A percentile compares a stretch with the other conserved stretches of the same genome.
Evolutionary conservation across 805 yeast species (phyloP).

Genomic region (Ogataea siamensis): DNA sequence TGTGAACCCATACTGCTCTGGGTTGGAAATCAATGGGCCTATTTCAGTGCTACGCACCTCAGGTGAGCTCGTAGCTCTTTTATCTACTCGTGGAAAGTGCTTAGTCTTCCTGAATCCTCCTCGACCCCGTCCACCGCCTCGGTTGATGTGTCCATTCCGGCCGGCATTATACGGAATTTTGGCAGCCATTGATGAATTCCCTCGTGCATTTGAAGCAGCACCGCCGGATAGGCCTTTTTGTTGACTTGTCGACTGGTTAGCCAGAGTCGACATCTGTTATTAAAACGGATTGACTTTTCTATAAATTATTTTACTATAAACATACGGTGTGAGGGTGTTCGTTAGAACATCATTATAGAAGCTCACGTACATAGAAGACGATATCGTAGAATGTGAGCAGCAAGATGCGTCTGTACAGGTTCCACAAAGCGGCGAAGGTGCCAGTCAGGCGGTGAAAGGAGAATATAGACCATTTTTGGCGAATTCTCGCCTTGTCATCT

Average conservation of each 20-base stretch:
- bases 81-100: slow-evolving; percentile 6
- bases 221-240: slow-evolving; percentile 6
- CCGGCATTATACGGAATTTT: slow-evolving; percentile 9
- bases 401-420: slow-evolving; percentile 31
- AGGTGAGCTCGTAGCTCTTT: neutral
- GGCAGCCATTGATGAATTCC: neutral
- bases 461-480: slow-evolving; percentile 17
- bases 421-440: slow-evolving; percentile 32
- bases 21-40: slow-evolving; percentile 31
- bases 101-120: slow-evolving; percentile 8
- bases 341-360: neutral
- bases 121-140: slow-evolving; percentile 4
- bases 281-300: slow-evolving; percentile 1
- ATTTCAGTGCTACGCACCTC: slow-evolving; percentile 16
- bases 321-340: slow-evolving; percentile 6
- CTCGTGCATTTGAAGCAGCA: slow-evolving; percentile 1
- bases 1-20: slow-evolving; percentile 30
- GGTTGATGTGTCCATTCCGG: slow-evolving; percentile 3
- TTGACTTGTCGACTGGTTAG: slow-evolving; percentile 10
- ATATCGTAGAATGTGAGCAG: slow-evolving; percentile 37
- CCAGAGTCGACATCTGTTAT: slow-evolving; percentile 12
- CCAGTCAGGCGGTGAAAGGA: slow-evolving; percentile 27
- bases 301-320: neutral
- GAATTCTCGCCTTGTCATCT: slow-evolving; percentile 41
- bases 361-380: slow-evolving; percentile 17